Evolutionary conservation across 768 basidiomycete species (phyloP), one percentile per base, ranked within the genome.

Genomic region (Cystofilobasidium macerans): DNA sequence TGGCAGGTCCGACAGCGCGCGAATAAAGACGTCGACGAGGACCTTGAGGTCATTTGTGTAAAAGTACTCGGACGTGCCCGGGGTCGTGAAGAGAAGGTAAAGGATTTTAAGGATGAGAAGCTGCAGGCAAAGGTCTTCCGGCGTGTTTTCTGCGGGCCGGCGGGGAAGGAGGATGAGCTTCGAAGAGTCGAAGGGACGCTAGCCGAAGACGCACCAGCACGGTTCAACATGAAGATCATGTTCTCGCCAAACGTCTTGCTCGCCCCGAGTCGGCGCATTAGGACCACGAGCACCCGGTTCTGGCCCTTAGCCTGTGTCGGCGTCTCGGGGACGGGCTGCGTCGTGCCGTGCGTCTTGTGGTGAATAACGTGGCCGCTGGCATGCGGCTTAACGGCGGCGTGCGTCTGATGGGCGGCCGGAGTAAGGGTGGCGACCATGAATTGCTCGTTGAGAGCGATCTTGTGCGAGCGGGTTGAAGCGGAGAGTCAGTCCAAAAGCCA

Each of bases 211-310:
- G 71, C 73, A 93, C 92, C 82, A 53, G 93, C 88, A 67, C 95
- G 85, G 72, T 99, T 98, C 53, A 99, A 79, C 88, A 99, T 99
- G 76, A 97, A 99, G 64, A 99, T 97, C 81, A 99, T 83, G 74
- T 98, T 99, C 78, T 92, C 93, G 4, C 93, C 92, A 72, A 99
- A 95, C 0, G 95, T 95, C 79, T 88, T 89, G 76, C 85, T 88
- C n/a, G 83, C 84, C 4, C 87, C 85, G 32, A 89, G 76, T 24
- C 92, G 84, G n/a, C 86, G 80, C 80, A 89, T 86, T 28, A 99
- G 79, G 0, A 94, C 85, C 26, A 83, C 80, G 60, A 98, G 76
- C 2, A 99, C 85, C 28, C 89, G 81, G 73, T 99, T 99, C 65
- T 71, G 69, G 62, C 72, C 73, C 42, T 74, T 73, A 9, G 71